Evolutionary conservation across 345 rosid species (phyloP), one percentile per base, ranked within the genome.

Genomic region (Orychophragmus violaceus): DNA sequence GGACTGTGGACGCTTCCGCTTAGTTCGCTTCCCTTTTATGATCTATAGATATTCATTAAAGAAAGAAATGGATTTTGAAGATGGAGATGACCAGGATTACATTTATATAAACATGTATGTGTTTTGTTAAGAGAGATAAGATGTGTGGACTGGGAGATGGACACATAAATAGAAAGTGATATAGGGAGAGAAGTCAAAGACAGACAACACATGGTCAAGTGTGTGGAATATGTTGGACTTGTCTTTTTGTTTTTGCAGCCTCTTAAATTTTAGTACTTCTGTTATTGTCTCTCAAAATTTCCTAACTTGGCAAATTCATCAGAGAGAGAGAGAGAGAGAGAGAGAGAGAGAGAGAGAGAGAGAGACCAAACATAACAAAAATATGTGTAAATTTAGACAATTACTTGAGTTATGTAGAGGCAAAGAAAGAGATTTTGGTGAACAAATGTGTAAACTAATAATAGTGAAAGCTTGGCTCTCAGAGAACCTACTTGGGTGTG

Each of bases 21-120:
- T 93, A 8, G 97, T 93, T 52, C 96, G 37, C 76, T 88, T 90
- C 42, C 96, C 91, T 79, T 93, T 93, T n/a, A n/a, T n/a, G n/a
- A n/a, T n/a, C n/a, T n/a, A n/a, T n/a, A n/a, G n/a, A n/a, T n/a
- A n/a, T n/a, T n/a, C n/a, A n/a, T n/a, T n/a, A n/a, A n/a, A n/a
- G n/a, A n/a, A n/a, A n/a, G n/a, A n/a, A n/a, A n/a, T n/a, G n/a
- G n/a, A n/a, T n/a, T 19, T 35, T 51, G 59, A 48, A 55, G 69
- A 62, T 64, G 76, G 52, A 56, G 23, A 57, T 64, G 64, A 56
- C 49, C 4, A 58, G 11, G 64, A 64, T 72, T 64, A 64, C 46
- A 60, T 19, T 44, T 13, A 60, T 67, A 66, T 50, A 58, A 29
- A 37, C 25, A 60, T 13, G 62, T 19, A 16, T 66, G 36, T 64